A percentile compares a stretch with the other conserved stretches of the same genome.
phyloP scores from a whole-genome alignment of 164 flowering plant genomes.

The Stephania japonica region DNA sequence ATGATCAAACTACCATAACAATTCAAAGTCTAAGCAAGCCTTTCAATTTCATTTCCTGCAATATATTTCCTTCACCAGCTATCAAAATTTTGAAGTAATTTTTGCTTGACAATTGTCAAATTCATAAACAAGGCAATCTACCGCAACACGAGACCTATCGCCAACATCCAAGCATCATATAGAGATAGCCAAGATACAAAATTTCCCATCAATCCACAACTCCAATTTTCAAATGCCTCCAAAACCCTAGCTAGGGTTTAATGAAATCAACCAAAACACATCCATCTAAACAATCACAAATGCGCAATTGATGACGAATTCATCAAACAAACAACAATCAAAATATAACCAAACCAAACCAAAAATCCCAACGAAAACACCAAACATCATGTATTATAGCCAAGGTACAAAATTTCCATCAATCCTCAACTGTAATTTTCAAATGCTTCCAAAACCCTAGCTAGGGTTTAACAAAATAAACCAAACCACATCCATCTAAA shows the following conservation, averaged over 20 bases:
- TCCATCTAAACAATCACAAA: neutral
- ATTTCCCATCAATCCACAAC: neutral
- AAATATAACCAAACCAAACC: too few relatives aligned
- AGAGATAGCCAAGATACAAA: neutral
- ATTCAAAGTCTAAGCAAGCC: neutral
- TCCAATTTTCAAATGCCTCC: neutral
- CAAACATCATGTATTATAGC: too few relatives aligned
- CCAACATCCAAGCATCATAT: too few relatives aligned
- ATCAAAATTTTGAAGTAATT: neutral
- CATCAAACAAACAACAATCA: neutral
- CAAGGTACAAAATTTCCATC: neutral
- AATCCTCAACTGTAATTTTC: neutral
- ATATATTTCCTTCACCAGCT: neutral
- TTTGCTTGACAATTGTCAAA: neutral
- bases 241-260: neutral
- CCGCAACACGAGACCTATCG: neutral
- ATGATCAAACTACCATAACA: neutral
- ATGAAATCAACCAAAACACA: neutral
- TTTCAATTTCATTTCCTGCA: neutral
- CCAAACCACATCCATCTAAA: too few relatives aligned
- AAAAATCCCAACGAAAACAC: too few relatives aligned
- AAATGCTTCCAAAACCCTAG: too few relatives aligned
- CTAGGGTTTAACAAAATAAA: too few relatives aligned
- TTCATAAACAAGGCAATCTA: neutral
- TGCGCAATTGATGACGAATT: neutral